Evolutionary conservation across 805 yeast species (phyloP).

Genomic region (Wickerhamiella alocasiicola): DNA sequence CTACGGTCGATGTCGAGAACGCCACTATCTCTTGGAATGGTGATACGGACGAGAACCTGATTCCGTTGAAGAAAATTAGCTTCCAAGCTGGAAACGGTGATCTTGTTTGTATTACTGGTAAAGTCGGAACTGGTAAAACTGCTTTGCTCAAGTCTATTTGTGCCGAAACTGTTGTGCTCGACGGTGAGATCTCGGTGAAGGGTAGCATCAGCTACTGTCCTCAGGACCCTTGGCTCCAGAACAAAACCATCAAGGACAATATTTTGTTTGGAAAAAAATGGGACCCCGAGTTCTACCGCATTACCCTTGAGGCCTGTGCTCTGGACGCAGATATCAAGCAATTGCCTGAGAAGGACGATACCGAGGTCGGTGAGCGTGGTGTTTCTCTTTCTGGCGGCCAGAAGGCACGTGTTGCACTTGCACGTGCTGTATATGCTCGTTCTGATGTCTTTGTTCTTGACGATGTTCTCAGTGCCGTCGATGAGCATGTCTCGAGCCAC

Average conservation of each 20-base stretch:
- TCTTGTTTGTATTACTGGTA: constrained; percentile 69
- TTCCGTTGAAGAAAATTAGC: constrained; percentile 34
- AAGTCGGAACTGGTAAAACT: constrained; percentile 78
- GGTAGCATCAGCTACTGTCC: constrained; percentile 76
- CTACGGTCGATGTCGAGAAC: constrained; percentile 28
- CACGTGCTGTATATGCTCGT: constrained; percentile 90
- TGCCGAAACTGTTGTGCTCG: constrained; percentile 61
- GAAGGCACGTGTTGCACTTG: constrained; percentile 87
- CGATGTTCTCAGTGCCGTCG: constrained; percentile 93
- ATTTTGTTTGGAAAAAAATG: constrained; percentile 77
- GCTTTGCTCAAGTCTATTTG: constrained; percentile 61
- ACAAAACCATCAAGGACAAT: constrained; percentile 78
- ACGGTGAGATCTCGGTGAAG: constrained; percentile 51
- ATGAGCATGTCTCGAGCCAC: constrained; percentile 89
- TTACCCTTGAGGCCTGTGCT: constrained; percentile 81
- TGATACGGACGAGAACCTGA: constrained; percentile 33
- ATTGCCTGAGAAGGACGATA: constrained; percentile 78
- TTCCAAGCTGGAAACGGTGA: constrained; percentile 59
- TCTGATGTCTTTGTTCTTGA: constrained; percentile 86
- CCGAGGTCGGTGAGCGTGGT: constrained; percentile 95
- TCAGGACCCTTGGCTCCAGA: constrained; percentile 87
- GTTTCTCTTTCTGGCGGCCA: constrained; percentile 95
- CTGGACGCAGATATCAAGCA: constrained; percentile 62
- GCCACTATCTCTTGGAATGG: constrained; percentile 40
- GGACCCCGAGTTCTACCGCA: constrained; percentile 69